Conservation (phyloP, 2,329 filamentous ascomycete genomes). For the Alternaria sp. region DNA sequence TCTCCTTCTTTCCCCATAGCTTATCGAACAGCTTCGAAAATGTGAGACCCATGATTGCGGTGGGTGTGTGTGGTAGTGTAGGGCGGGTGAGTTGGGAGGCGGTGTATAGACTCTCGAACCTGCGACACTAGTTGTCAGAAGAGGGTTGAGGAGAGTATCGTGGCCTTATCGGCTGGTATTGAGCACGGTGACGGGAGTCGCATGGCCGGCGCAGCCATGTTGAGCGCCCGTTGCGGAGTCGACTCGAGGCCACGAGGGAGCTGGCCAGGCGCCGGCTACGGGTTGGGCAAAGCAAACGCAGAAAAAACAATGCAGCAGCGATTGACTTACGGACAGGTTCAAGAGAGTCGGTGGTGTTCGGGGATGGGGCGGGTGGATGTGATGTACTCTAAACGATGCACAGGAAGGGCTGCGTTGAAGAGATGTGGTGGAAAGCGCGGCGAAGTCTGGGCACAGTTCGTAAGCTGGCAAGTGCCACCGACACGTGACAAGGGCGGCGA, state of each 20-base stretch:
- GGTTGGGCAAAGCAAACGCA: constrained; percentile 21
- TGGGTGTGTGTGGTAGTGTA: constrained; percentile 40
- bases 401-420: constrained; percentile 48
- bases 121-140: constrained; percentile 24
- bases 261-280: constrained; percentile 18
- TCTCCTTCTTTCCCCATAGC: constrained; percentile 99
- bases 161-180: constrained; percentile 15
- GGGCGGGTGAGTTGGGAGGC: constrained; percentile 28
- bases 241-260: constrained; percentile 30
- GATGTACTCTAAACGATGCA: constrained; percentile 50
- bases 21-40: constrained; percentile 97
- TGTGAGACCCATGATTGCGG: constrained; percentile 86
- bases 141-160: constrained; percentile 20
- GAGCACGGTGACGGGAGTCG: constrained; percentile 9
- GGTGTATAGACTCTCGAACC: constrained; percentile 49
- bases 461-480: constrained; percentile 31
- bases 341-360: constrained; percentile 45
- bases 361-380: constrained; percentile 45
- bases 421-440: constrained; percentile 40
- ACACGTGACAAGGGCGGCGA: constrained; percentile 40
- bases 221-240: constrained; percentile 36
- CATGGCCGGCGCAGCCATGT: constrained; percentile 26
- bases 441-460: constrained; percentile 35
- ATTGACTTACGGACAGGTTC: constrained; percentile 46
- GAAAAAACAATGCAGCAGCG: constrained; percentile 19